phyloP scores from a whole-genome alignment of 2,329 filamentous ascomycete species.

The Venturia effusa region DNA sequence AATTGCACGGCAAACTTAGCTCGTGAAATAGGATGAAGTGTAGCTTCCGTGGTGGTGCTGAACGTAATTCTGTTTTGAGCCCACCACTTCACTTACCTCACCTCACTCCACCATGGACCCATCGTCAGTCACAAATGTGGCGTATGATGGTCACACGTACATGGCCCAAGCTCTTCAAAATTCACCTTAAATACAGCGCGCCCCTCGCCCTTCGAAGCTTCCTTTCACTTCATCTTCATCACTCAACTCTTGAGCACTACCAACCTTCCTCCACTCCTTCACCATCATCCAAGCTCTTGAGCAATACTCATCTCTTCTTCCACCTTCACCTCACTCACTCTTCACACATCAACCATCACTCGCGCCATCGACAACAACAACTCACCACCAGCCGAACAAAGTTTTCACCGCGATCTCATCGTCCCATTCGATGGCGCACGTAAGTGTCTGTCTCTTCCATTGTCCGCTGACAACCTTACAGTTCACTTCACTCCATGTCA shows the following conservation, averaged over 20 bases:
- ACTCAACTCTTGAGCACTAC: background rate
- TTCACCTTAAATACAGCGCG: background rate
- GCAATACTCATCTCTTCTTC: background rate
- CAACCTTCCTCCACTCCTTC: background rate
- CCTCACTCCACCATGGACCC: too few species aligned
- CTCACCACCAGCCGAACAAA: background rate
- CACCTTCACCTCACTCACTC: background rate
- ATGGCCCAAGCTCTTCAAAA: background rate
- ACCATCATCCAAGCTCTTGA: background rate
- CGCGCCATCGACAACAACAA: background rate
- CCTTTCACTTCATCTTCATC: background rate
- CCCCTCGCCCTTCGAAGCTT: background rate
- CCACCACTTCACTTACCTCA: background rate
- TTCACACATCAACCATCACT: background rate
- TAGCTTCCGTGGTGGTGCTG: background rate
- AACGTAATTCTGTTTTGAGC: background rate
- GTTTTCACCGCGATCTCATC: background rate
- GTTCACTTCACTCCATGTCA: conserved; percentile 1
- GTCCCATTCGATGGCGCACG: background rate
- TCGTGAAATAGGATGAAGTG: background rate
- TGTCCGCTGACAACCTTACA: background rate
- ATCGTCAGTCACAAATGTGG: background rate
- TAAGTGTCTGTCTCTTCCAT: background rate
- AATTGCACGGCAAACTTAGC: background rate
- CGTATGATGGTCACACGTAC: background rate